Conservation (phyloP, 176 grass and related monocot species). For the Oryza longistaminata region DNA sequence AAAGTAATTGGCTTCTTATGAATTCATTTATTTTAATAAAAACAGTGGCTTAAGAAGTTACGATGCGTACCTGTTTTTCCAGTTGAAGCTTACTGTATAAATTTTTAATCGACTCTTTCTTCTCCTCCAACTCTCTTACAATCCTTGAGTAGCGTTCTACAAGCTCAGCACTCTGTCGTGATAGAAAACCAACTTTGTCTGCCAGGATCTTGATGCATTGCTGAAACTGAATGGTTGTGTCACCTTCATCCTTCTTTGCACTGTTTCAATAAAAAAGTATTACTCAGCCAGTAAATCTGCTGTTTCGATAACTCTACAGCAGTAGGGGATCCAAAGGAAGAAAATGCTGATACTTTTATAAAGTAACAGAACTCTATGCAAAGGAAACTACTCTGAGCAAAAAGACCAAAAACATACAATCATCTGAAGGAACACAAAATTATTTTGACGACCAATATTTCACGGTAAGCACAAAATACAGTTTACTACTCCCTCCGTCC, state of each 20-base stretch:
- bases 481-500: not conserved
- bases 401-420: not conserved
- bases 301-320: not conserved
- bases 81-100: constrained; percentile 81
- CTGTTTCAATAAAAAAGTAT: constrained; percentile 45
- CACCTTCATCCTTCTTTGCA: constrained; percentile 88
- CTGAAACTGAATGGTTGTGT: constrained; percentile 72
- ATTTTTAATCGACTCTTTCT: constrained; percentile 60
- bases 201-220: constrained; percentile 84
- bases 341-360: not conserved
- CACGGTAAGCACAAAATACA: not conserved
- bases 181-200: constrained; percentile 70
- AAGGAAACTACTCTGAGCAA: not conserved
- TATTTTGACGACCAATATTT: not conserved
- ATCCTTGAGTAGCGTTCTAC: constrained; percentile 51
- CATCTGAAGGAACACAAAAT: constrained; percentile 1
- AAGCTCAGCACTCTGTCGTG: constrained; percentile 56
- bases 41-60: constrained; percentile 23
- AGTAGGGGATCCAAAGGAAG: not conserved
- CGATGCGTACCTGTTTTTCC: constrained; percentile 77
- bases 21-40: not conserved
- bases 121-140: constrained; percentile 77
- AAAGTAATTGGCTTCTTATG: not conserved
- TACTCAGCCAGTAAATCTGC: not conserved
- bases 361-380: not conserved